These are phyloP conservation scores for Chlamydomonas schloesseri DNA, from an alignment of 139 green algal genomes.

Conservation along the genomic window DNA sequence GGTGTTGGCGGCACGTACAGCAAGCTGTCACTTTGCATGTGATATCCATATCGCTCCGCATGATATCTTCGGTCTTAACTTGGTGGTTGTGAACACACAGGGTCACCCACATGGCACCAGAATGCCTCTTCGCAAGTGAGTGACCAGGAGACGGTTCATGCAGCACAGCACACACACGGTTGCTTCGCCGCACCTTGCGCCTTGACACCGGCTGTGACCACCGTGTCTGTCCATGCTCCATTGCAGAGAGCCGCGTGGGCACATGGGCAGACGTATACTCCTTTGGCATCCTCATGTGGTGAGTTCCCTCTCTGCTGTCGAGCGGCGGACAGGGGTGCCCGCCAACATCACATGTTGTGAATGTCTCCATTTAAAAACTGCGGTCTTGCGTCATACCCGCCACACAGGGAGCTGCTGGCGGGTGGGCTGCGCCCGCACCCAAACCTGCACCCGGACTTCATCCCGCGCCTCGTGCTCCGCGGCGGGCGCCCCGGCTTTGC, in stretches of 20 bases:
- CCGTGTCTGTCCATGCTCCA: not conserved
- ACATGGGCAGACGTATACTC: not conserved
- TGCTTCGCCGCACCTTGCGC: no score
- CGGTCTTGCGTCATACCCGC: not conserved
- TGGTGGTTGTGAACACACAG: no score
- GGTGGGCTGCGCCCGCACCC: not conserved
- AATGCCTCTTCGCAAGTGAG: slow-evolving; percentile 13
- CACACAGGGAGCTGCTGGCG: not conserved
- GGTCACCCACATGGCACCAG: slow-evolving; percentile 27
- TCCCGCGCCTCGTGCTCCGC: not conserved
- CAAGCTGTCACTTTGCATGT: no score
- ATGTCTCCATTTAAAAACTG: no score
- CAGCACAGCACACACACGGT: no score
- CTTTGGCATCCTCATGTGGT: slow-evolving; percentile 1
- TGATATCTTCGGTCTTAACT: no score
- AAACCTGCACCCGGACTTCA: not conserved
- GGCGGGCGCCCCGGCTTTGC: not conserved
- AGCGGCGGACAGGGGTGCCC: no score
- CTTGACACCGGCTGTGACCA: not conserved
- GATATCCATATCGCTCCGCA: no score
- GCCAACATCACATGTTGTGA: no score
- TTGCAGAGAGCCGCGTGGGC: no score
- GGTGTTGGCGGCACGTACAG: no score
- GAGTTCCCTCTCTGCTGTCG: no score
- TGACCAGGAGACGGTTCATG: not conserved